phyloP scores from a whole-genome alignment of 352 stramenopile genomes.

The Aphanomyces astaci region DNA sequence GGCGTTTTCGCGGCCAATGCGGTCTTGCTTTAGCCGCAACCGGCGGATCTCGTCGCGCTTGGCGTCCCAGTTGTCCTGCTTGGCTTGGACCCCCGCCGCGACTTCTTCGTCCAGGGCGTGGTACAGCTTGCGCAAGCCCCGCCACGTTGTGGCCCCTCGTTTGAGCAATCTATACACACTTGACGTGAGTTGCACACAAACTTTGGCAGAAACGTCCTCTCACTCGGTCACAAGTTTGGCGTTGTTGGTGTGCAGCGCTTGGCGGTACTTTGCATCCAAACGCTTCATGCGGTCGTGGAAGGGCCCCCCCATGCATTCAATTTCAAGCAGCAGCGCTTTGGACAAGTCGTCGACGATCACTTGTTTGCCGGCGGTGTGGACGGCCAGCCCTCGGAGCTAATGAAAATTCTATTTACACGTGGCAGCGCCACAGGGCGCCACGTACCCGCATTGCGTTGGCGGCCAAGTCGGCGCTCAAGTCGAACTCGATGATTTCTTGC shows the following conservation, averaged over 20 bases:
- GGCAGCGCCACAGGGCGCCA: not conserved
- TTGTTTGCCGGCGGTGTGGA: not conserved
- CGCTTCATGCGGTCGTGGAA: conserved; percentile 66
- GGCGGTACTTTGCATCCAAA: conserved; percentile 45
- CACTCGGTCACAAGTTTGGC: conserved; percentile 15
- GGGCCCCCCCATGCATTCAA: conserved; percentile 51
- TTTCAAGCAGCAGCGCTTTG: conserved; percentile 48
- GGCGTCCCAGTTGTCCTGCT: conserved; percentile 11
- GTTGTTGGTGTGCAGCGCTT: conserved; percentile 42
- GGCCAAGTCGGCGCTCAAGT: conserved; percentile 10
- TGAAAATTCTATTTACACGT: not conserved
- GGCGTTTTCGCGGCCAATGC: conserved; percentile 46
- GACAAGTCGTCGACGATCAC: conserved; percentile 40
- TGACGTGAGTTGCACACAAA: not conserved
- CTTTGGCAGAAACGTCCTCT: not conserved
- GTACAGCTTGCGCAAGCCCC: conserved; percentile 11
- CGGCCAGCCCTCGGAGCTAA: conserved; percentile 8
- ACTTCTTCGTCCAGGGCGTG: conserved; percentile 1
- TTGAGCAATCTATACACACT: conserved; percentile 10
- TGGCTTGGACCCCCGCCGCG: not conserved
- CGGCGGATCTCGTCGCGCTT: conserved; percentile 17
- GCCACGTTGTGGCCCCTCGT: conserved; percentile 12
- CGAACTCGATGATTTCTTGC: conserved; percentile 19
- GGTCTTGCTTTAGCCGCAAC: conserved; percentile 40
- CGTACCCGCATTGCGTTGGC: conserved; percentile 16